phyloP scores from a whole-genome alignment of 805 yeast genomes.

The Candida ponderosae region DNA sequence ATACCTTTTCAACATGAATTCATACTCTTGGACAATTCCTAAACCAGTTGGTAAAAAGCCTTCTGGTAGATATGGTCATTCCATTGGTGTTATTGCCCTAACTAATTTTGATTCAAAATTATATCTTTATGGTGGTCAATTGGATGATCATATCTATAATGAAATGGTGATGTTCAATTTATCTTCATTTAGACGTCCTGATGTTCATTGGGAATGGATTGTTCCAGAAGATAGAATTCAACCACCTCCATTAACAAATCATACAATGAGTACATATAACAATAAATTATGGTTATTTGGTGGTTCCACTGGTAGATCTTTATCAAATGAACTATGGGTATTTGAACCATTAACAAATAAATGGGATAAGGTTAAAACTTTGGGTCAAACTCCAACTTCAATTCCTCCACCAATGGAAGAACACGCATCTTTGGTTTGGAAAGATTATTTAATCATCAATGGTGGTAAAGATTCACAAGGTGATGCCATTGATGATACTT shows the following conservation, averaged over 20 bases:
- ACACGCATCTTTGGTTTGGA: slow-evolving; percentile 77
- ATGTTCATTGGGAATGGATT: slow-evolving; percentile 76
- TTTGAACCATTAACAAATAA: slow-evolving; percentile 61
- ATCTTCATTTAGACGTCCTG: slow-evolving; percentile 75
- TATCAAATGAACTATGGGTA: slow-evolving; percentile 72
- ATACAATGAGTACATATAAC: slow-evolving; percentile 76
- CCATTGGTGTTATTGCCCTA: slow-evolving; percentile 67
- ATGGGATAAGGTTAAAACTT: slow-evolving; percentile 66
- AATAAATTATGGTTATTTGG: slow-evolving; percentile 84
- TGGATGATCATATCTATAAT: slow-evolving; percentile 72
- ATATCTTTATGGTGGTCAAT: slow-evolving; percentile 91
- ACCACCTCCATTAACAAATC: slow-evolving; percentile 88
- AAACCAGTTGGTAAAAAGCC: slow-evolving; percentile 72
- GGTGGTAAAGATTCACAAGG: slow-evolving; percentile 87
- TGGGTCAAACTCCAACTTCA: slow-evolving; percentile 41
- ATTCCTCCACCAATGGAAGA: slow-evolving; percentile 84
- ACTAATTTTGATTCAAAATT: slow-evolving; percentile 51
- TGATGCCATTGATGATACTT: slow-evolving; percentile 53
- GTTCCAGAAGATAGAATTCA: slow-evolving; percentile 40
- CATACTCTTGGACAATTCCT: slow-evolving; percentile 75
- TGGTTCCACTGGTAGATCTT: slow-evolving; percentile 71
- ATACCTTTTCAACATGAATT: slow-evolving; percentile 75
- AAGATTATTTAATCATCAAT: slow-evolving; percentile 70
- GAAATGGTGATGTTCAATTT: slow-evolving; percentile 85
- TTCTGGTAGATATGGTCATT: slow-evolving; percentile 90